Evolutionary conservation across 139 green algal species (phyloP), one percentile per base, ranked within the genome.

Genomic region (Picocystis salinarum): DNA sequence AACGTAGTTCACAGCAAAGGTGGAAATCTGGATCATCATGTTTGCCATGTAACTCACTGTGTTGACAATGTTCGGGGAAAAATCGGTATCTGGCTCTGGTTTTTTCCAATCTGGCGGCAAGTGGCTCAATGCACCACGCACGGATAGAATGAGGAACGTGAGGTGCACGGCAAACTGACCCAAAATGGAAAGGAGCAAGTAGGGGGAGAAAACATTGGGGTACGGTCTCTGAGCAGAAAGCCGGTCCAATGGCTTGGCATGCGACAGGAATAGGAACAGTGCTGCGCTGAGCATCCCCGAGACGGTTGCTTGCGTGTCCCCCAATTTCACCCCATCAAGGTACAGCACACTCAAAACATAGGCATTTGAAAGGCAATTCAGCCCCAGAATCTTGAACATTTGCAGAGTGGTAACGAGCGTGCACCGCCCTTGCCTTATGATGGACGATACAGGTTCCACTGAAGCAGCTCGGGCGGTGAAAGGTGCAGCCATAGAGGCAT

Each of bases 381-480:
- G 70, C 10, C 87, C 87, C 57, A 97, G 68, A 61, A 97, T 94
- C 69, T 97, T 97, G 70, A 97, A 97, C 87, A 97, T 97, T 77
- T 96, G 81, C 15, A 53, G 15, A 7, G 77, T 91, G 5, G 78
- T 85, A n/a, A 93, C 80, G 37, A 94, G 62, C 17, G 83, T 92
- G 66, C 69, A 77, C 39, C 80, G 67, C 18, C 83, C 82, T 69
- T 92, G 83, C 60, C 76, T 77, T 22, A 94, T 64, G 48, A 94
- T 80, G 62, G 90, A 75, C 0, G 77, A 75, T 53, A 71, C 80
- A 0, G 83, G 82, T 52, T 63, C 52, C 11, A 93, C 75, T 19
- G 45, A 59, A 20, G 41, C 28, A 4, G 70, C 61, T 55, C 91
- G 88, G 28, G 76, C 79, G 30, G 83, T 93, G 67, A 93, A 93